These are phyloP conservation scores for Epichloe hybrida DNA, from an alignment of 2,329 filamentous ascomycete species.

Conservation along the genomic window DNA sequence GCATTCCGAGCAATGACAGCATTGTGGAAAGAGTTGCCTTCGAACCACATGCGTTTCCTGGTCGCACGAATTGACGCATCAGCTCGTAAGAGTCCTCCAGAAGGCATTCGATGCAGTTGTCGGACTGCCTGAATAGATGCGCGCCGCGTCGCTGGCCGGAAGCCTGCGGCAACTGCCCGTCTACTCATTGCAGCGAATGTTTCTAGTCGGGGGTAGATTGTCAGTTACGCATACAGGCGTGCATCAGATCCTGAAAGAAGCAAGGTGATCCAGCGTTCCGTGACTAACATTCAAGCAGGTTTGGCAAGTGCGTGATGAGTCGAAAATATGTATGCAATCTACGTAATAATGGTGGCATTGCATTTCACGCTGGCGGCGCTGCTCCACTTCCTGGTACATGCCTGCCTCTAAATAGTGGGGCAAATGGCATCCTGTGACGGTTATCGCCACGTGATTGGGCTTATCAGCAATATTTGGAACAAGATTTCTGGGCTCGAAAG, in stretches of 20 bases:
- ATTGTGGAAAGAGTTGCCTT: slow-evolving; percentile 77
- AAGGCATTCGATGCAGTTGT: slow-evolving; percentile 52
- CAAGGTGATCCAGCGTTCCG: background rate
- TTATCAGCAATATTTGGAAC: slow-evolving; percentile 16
- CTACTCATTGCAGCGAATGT: slow-evolving; percentile 19
- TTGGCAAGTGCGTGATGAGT: background rate
- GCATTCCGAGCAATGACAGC: slow-evolving; percentile 49
- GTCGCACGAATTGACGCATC: slow-evolving; percentile 49
- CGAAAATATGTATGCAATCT: background rate
- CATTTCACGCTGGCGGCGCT: background rate
- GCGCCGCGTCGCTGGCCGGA: slow-evolving; percentile 53
- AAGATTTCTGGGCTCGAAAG: slow-evolving; percentile 22
- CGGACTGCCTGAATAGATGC: slow-evolving; percentile 41
- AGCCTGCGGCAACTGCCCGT: slow-evolving; percentile 50
- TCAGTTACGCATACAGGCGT: background rate
- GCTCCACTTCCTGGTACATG: background rate
- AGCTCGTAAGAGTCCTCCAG: slow-evolving; percentile 54
- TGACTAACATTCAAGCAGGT: background rate
- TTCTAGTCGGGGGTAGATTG: background rate
- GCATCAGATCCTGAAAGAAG: background rate
- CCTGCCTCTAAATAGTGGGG: background rate
- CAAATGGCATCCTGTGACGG: background rate
- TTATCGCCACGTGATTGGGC: slow-evolving; percentile 5
- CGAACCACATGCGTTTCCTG: slow-evolving; percentile 58
- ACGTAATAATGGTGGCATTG: too few species aligned